phyloP scores from a whole-genome alignment of 106 monocot genomes.

The Allium sativum region DNA sequence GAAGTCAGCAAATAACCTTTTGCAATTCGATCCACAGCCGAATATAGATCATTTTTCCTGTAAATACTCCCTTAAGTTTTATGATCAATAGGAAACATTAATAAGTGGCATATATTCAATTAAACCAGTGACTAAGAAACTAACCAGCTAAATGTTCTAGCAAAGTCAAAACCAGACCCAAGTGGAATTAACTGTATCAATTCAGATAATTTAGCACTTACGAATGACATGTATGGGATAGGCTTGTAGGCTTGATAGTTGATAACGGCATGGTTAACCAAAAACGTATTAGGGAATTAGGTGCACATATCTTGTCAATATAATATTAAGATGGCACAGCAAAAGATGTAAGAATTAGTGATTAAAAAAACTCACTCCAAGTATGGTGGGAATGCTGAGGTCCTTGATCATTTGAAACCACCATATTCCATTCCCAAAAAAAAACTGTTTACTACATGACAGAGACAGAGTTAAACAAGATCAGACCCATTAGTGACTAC shows the following conservation, averaged over 20 bases:
- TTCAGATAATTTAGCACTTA: too few species aligned
- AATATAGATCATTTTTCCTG: conserved; percentile 84
- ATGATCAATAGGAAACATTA: conserved; percentile 1
- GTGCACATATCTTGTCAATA: too few species aligned
- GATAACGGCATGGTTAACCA: too few species aligned
- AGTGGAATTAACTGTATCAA: conserved; percentile 83
- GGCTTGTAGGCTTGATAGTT: too few species aligned
- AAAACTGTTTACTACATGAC: conserved; percentile 90
- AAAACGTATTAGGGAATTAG: too few species aligned
- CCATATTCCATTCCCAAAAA: conserved; percentile 61
- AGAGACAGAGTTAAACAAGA: too few species aligned
- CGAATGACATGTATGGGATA: too few species aligned
- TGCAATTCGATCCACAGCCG: conserved; percentile 77
- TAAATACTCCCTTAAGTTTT: conserved; percentile 6
- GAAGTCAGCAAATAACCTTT: conserved; percentile 40
- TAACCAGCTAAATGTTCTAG: conserved; percentile 93
- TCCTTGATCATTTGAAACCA: conserved; percentile 18
- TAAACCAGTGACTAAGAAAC: conserved; percentile 8
- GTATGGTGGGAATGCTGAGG: conserved; percentile 46
- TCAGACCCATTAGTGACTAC: too few species aligned
- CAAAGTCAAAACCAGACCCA: conserved; percentile 98
- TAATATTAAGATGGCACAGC: too few species aligned
- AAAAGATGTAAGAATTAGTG: neutral
- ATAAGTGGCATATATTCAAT: neutral
- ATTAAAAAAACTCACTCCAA: conserved; percentile 62